Conservation (phyloP, 352 stramenopile genomes). For the Globisporangium apiculatum region DNA sequence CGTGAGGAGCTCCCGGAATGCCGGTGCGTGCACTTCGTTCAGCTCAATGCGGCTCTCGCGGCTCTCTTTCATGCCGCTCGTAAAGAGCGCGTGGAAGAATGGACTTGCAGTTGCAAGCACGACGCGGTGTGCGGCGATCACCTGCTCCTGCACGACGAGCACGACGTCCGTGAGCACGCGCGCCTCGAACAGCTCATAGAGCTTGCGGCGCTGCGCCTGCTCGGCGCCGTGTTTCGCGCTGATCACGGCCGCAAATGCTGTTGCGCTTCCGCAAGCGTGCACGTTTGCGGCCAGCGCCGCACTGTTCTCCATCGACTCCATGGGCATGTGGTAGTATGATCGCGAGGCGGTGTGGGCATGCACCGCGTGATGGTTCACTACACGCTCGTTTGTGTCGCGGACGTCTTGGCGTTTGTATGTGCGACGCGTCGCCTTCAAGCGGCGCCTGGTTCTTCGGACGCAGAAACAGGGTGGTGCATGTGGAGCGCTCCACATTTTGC, state of each 20-base stretch:
- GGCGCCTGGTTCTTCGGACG: slow-evolving; percentile 3
- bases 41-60: slow-evolving; percentile 35
- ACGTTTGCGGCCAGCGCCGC: slow-evolving; percentile 3
- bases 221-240: slow-evolving; percentile 10
- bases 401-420: neutral
- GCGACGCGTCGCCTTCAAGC: slow-evolving; percentile 14
- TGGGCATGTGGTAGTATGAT: neutral
- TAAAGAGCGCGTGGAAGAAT: slow-evolving; percentile 76
- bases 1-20: slow-evolving; percentile 41
- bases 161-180: slow-evolving; percentile 56
- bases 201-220: slow-evolving; percentile 29
- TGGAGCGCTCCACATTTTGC: no score
- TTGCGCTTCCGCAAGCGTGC: neutral
- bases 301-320: slow-evolving; percentile 24
- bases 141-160: slow-evolving; percentile 40
- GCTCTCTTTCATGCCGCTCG: slow-evolving; percentile 63
- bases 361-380: no score
- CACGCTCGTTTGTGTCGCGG: no score
- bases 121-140: slow-evolving; percentile 50
- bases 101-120: slow-evolving; percentile 53
- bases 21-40: slow-evolving; percentile 31
- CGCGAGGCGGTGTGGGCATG: no score
- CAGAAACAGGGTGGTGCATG: neutral
- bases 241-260: slow-evolving; percentile 9
- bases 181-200: slow-evolving; percentile 39